These are phyloP conservation scores for Pseudogymnoascus sp. DNA, from an alignment of 2,329 filamentous ascomycete species.

Conservation along the genomic window DNA sequence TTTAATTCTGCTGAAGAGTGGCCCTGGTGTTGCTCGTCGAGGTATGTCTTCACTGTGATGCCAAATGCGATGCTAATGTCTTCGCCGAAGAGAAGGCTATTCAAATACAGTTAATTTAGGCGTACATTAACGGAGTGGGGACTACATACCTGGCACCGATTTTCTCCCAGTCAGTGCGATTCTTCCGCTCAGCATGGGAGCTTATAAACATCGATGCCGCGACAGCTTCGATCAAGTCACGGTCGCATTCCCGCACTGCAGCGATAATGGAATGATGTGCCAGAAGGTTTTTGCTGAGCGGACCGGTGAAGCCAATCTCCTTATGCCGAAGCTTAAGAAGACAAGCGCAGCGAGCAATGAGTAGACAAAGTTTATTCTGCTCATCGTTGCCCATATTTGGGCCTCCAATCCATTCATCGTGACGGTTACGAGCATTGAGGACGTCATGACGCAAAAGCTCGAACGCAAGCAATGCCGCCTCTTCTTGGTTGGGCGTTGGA, in stretches of 20 bases:
- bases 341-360: constrained; percentile 81
- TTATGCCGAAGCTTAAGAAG: constrained; percentile 76
- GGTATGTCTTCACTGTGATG: constrained; percentile 72
- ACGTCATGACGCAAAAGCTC: constrained; percentile 76
- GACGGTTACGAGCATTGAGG: constrained; percentile 61
- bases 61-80: constrained; percentile 70
- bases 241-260: constrained; percentile 68
- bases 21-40: constrained; percentile 60
- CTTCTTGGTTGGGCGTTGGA: constrained; percentile 52
- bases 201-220: constrained; percentile 73
- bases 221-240: constrained; percentile 79
- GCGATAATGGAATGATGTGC: constrained; percentile 79
- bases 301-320: constrained; percentile 85
- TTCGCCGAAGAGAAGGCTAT: constrained; percentile 57
- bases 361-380: constrained; percentile 69
- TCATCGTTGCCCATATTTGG: constrained; percentile 55
- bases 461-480: constrained; percentile 73
- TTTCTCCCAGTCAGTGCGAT: constrained; percentile 45
- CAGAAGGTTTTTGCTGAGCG: constrained; percentile 81
- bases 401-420: constrained; percentile 47
- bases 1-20: constrained; percentile 45
- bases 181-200: constrained; percentile 69
- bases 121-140: constrained; percentile 10
- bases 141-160: constrained; percentile 60
- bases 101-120: neutral